Evolutionary conservation across 495 filamentous ascomycete genomes (phyloP).

Genomic region (Penicillium chermesinum): DNA sequence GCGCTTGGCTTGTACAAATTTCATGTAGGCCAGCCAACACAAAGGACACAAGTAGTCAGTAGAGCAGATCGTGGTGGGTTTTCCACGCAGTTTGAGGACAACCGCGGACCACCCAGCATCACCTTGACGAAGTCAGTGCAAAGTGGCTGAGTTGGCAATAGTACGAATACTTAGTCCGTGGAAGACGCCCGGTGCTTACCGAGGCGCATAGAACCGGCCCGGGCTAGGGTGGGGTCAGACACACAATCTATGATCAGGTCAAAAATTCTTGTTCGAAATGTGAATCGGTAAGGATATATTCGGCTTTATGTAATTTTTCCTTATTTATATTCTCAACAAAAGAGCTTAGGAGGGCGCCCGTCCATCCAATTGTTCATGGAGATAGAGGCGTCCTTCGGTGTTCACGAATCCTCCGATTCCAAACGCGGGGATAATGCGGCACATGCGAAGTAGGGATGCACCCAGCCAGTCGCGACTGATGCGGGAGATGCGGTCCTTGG

Average conservation of each 20-base stretch:
- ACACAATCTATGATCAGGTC: conserved; percentile 12
- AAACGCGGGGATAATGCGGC: conserved; percentile 84
- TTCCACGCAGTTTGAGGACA: too few species aligned
- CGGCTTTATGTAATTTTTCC: conserved; percentile 15
- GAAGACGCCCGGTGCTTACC: too few species aligned
- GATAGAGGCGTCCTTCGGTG: conserved; percentile 42
- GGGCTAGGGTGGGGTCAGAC: conserved; percentile 12
- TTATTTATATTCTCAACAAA: conserved; percentile 1
- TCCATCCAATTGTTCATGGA: conserved; percentile 28
- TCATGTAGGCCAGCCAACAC: too few species aligned
- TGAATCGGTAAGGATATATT: conserved; percentile 31
- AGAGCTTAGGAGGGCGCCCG: conserved; percentile 13
- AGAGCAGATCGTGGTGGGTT: too few species aligned
- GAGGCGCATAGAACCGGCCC: conserved; percentile 16
- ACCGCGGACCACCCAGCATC: too few species aligned
- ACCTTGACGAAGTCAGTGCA: too few species aligned
- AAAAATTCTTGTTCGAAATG: too few species aligned
- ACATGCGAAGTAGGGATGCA: conserved; percentile 69
- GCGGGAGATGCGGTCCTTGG: conserved; percentile 51
- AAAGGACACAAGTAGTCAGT: too few species aligned
- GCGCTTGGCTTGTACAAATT: too few species aligned
- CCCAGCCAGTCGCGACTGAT: conserved; percentile 69
- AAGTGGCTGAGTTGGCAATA: too few species aligned
- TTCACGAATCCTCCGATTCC: conserved; percentile 86
- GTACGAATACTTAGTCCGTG: too few species aligned